Conservation (phyloP, 2,329 filamentous ascomycete species). For the Colletotrichum limetticola region DNA sequence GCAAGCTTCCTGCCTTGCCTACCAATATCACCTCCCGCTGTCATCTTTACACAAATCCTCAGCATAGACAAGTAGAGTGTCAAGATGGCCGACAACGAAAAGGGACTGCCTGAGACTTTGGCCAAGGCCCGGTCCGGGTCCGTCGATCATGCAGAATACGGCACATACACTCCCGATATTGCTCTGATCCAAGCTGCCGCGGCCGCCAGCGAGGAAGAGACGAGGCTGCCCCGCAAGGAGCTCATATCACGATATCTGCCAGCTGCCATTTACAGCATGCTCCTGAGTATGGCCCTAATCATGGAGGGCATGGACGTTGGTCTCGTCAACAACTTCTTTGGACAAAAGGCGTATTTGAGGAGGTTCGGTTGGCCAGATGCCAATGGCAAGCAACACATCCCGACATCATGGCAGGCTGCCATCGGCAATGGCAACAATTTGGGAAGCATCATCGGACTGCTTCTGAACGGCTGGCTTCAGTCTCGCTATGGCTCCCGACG, state of each 20-base stretch:
- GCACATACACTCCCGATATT: conserved; percentile 38
- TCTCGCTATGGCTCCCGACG: conserved; percentile 47
- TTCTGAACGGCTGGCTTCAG: conserved; percentile 52
- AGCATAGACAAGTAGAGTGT: not conserved
- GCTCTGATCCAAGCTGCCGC: conserved; percentile 48
- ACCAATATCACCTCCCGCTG: not conserved
- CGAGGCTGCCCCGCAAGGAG: conserved; percentile 43
- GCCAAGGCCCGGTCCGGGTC: conserved; percentile 18
- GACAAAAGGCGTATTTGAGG: conserved; percentile 42
- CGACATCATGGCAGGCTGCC: conserved; percentile 56
- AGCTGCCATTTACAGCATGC: conserved; percentile 41
- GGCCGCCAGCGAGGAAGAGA: conserved; percentile 43
- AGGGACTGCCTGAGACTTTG: not conserved
- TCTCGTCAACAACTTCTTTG: conserved; percentile 52
- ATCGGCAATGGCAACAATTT: conserved; percentile 52
- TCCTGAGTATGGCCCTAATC: conserved; percentile 44
- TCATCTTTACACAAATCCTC: not conserved
- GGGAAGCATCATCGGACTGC: conserved; percentile 55
- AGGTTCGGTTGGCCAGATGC: conserved; percentile 47
- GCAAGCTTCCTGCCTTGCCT: not conserved
- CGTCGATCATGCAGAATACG: conserved; percentile 40
- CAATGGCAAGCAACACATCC: conserved; percentile 52
- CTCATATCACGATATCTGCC: conserved; percentile 45
- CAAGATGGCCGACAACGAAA: conserved; percentile 5
- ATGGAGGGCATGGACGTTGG: conserved; percentile 51